Conservation (phyloP, 345 rosid genomes). For the Populus tremula region DNA sequence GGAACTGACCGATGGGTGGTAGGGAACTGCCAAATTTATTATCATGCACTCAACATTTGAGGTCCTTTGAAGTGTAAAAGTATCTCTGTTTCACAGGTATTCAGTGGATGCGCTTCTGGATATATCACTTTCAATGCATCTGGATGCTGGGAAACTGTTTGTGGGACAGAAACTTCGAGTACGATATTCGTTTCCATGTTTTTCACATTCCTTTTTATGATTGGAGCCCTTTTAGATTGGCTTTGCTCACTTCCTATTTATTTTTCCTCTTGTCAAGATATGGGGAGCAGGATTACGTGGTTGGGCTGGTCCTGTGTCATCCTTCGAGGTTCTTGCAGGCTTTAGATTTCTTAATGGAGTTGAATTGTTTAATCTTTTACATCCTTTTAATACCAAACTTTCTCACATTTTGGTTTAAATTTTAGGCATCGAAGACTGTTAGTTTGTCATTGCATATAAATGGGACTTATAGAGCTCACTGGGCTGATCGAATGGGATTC, state of each 20-base stretch:
- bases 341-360: slow-evolving; percentile 19
- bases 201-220: slow-evolving; percentile 13
- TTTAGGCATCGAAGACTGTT: slow-evolving; percentile 61
- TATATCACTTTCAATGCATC: slow-evolving; percentile 54
- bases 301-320: slow-evolving; percentile 83
- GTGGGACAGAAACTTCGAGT: slow-evolving; percentile 94
- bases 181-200: slow-evolving; percentile 22
- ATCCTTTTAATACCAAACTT: slow-evolving; percentile 17
- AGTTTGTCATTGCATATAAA: slow-evolving; percentile 68
- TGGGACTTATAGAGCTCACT: slow-evolving; percentile 92
- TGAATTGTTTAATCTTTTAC: slow-evolving; percentile 12
- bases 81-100: slow-evolving; percentile 54
- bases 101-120: slow-evolving; percentile 72
- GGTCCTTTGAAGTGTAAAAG: slow-evolving; percentile 18
- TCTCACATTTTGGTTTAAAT: slow-evolving; percentile 24
- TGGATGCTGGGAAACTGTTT: slow-evolving; percentile 66
- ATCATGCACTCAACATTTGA: neutral
- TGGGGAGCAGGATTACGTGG: slow-evolving; percentile 84
- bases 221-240: neutral
- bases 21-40: slow-evolving; percentile 29
- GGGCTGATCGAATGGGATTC: slow-evolving; percentile 90
- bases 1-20: slow-evolving; percentile 97
- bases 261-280: slow-evolving; percentile 49
- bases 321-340: slow-evolving; percentile 63
- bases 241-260: slow-evolving; percentile 25